Base-by-base conservation (phyloP, 371 early-diverging fungal species). In the Mucor lusitanicus region DNA sequence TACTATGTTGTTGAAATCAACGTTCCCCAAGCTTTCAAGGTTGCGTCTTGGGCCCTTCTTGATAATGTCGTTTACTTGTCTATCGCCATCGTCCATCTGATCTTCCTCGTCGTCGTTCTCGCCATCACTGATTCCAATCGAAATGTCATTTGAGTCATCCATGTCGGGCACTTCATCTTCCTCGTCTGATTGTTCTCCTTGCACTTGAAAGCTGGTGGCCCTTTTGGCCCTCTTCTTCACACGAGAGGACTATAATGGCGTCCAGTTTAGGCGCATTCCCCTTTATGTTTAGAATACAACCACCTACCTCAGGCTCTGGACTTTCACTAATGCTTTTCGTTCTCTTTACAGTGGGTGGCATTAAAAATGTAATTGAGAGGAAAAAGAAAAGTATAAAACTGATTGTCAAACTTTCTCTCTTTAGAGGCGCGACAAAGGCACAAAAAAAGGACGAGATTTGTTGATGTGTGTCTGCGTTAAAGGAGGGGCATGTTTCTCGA, bases 261-360 rank as follows among this genome's bases (percentile, higher is more conserved):
- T 2, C 40, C 12, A 23, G 12, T 27, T 40, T 25, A 48, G 48
- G 25, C 3, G 25, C 19, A 11, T 8, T 0, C 3, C 11, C 12
- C 3, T 6, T 11, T 6, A 25, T 23, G 11, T 12, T 55, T 13
- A 1, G 4, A 55, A 21, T 37, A 3, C 37, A 37, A 37, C 37
- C 6, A 7, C 19, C 3, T 56, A 56, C 56, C 46, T 57, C 57
- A 44, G 21, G 32, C 12, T 57, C 64, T 13, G 46, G 46, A 17
- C 46, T 64, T 21, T 57, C 57, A 4, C 57, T 42, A 8, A 32
- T 13, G 23, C 64, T 64, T 23, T 56, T 57, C 8, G 44, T 61
- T 61, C 67, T 39, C 13, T 67, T 67, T 12, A 67, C 44, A 15
- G 67, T 44, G 32, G 67, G 7, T 13, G 61, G 62, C 67, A 67